Percentiles rank a stretch among this genome's conserved stretches.
These are phyloP conservation scores for Paramecium octaurelia DNA, from an alignment of 73 alveolate species.

Conservation along the genomic window DNA sequence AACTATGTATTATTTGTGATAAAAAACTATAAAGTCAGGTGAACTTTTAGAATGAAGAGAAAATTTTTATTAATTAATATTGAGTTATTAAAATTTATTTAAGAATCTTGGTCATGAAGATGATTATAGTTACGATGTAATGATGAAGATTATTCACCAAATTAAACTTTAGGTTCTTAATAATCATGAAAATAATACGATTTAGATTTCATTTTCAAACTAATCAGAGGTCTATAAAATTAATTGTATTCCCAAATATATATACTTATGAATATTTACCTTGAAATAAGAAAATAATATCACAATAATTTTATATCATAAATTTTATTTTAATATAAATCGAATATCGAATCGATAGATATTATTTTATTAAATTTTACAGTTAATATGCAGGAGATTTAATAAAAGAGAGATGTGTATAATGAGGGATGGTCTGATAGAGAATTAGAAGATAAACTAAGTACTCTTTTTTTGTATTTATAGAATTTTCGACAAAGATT, in stretches of 20 bases:
- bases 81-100: neutral
- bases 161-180: neutral
- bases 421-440: slow-evolving; percentile 18
- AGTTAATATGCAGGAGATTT: neutral
- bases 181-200: neutral
- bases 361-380: neutral
- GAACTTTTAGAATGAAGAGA: neutral
- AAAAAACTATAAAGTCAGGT: neutral
- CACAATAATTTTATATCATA: neutral
- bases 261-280: neutral
- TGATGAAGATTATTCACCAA: neutral
- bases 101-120: neutral
- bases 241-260: neutral
- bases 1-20: neutral
- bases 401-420: neutral
- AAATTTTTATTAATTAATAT: neutral
- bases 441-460: neutral
- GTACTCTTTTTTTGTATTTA: neutral
- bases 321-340: neutral
- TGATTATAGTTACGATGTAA: neutral
- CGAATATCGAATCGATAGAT: neutral
- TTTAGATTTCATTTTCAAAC: neutral
- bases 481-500: neutral
- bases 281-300: neutral
- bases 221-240: neutral